Conservation (phyloP, 768 basidiomycete species). For the Cubamyces lactineus region DNA sequence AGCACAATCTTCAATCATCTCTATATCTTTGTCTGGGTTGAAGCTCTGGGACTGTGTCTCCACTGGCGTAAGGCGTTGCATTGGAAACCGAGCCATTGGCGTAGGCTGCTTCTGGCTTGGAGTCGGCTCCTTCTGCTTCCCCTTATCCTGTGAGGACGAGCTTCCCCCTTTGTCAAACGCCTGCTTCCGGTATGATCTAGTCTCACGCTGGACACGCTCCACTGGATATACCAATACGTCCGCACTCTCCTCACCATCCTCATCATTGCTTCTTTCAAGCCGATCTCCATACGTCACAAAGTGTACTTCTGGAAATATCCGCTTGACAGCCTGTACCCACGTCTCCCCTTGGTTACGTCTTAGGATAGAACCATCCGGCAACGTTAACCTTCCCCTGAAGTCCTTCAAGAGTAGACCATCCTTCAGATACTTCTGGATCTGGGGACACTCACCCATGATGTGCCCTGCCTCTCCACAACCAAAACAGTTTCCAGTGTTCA, state of each 20-base stretch:
- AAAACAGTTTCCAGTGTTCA: constrained; percentile 2
- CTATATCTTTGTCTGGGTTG: constrained; percentile 6
- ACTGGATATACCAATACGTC: neutral
- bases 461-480: constrained; percentile 19
- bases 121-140: neutral
- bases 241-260: neutral
- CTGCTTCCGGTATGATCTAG: neutral
- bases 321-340: constrained; percentile 5
- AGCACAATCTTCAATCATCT: constrained; percentile 7
- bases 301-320: neutral
- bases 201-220: neutral
- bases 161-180: neutral
- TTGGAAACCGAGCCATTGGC: neutral
- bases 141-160: neutral
- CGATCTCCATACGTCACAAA: neutral
- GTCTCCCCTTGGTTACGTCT: constrained; percentile 3
- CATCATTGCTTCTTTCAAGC: neutral
- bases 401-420: constrained; percentile 16
- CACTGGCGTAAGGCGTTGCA: neutral
- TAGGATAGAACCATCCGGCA: constrained; percentile 8
- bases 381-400: neutral
- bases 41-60: constrained; percentile 1
- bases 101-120: neutral
- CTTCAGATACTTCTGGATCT: constrained; percentile 1
- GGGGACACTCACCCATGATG: constrained; percentile 4